A percentile compares a stretch with the other conserved stretches of the same genome.
These are phyloP conservation scores for Corymbia calophylla DNA, from an alignment of 441 rosid genomes.

Conservation along the genomic window DNA sequence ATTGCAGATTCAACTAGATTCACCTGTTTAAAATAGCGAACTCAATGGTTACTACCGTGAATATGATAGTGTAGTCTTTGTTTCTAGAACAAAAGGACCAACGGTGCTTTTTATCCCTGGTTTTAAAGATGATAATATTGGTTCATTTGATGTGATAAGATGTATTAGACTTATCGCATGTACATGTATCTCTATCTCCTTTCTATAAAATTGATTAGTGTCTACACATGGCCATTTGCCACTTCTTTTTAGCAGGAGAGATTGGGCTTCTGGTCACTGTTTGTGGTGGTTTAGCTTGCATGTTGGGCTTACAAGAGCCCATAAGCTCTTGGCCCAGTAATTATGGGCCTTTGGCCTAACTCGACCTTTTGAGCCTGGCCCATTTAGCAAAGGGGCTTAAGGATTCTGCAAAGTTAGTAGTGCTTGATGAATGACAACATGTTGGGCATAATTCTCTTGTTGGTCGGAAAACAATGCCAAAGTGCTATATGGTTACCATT, in stretches of 20 bases:
- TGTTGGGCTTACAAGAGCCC: not conserved
- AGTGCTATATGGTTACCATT: not conserved
- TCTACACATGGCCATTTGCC: not conserved
- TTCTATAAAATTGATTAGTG: not conserved
- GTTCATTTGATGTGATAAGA: not conserved
- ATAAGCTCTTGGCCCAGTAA: not conserved
- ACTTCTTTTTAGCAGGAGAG: not conserved
- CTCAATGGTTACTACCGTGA: not conserved
- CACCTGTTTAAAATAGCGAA: not conserved
- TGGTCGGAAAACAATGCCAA: not conserved
- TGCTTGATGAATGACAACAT: not conserved
- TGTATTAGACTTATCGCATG: not conserved
- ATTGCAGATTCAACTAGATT: not conserved
- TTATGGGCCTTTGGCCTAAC: not conserved
- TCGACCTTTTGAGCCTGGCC: not conserved
- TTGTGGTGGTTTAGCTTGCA: not conserved
- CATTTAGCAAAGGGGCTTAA: not conserved
- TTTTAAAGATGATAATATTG: not conserved
- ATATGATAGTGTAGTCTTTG: slow-evolving; percentile 2
- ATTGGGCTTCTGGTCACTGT: not conserved
- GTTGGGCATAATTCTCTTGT: not conserved
- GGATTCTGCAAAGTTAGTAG: not conserved
- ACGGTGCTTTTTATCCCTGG: not conserved
- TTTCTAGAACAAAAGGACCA: not conserved
- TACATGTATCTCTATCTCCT: not conserved